A percentile compares a stretch with the other conserved stretches of the same genome.
phyloP scores from a whole-genome alignment of 2,329 filamentous ascomycete genomes.

The Fusarium continuum region DNA sequence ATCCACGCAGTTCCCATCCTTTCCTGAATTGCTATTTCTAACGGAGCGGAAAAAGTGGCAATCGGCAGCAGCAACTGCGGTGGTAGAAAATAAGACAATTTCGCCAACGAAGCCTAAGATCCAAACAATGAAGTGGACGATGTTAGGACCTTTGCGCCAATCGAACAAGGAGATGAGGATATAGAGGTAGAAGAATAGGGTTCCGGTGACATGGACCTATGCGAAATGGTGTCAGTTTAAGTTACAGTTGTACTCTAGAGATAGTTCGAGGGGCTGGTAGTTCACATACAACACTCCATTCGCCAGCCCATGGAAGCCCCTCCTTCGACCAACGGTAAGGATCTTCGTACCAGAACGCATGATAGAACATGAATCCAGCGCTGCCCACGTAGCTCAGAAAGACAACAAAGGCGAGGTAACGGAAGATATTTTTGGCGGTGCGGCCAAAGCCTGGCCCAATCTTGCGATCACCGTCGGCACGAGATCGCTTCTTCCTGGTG shows the following conservation, averaged over 20 bases:
- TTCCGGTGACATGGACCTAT: slow-evolving; percentile 85
- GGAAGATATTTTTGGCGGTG: slow-evolving; percentile 76
- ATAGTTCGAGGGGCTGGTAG: not conserved
- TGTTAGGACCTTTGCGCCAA: slow-evolving; percentile 80
- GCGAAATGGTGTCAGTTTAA: slow-evolving; percentile 34
- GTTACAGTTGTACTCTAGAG: slow-evolving; percentile 7
- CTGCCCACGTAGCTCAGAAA: slow-evolving; percentile 80
- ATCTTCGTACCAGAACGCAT: slow-evolving; percentile 67
- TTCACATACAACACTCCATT: slow-evolving; percentile 75
- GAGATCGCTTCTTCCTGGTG: slow-evolving; percentile 63
- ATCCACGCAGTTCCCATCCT: slow-evolving; percentile 47
- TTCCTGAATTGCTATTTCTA: slow-evolving; percentile 38
- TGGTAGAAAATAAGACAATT: slow-evolving; percentile 73
- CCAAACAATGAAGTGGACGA: slow-evolving; percentile 85
- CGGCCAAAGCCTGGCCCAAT: slow-evolving; percentile 67
- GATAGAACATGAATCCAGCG: slow-evolving; percentile 75
- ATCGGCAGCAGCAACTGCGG: slow-evolving; percentile 72
- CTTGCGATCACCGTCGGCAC: slow-evolving; percentile 57
- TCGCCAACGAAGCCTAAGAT: slow-evolving; percentile 76
- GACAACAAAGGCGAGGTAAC: slow-evolving; percentile 75
- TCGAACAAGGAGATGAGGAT: slow-evolving; percentile 88
- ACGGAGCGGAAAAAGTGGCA: slow-evolving; percentile 67
- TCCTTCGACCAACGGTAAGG: slow-evolving; percentile 51
- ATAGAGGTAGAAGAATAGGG: slow-evolving; percentile 87
- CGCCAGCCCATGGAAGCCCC: slow-evolving; percentile 76